These are phyloP conservation scores for Kernera saxatilis DNA, from an alignment of 345 rosid species.

Conservation along the genomic window DNA sequence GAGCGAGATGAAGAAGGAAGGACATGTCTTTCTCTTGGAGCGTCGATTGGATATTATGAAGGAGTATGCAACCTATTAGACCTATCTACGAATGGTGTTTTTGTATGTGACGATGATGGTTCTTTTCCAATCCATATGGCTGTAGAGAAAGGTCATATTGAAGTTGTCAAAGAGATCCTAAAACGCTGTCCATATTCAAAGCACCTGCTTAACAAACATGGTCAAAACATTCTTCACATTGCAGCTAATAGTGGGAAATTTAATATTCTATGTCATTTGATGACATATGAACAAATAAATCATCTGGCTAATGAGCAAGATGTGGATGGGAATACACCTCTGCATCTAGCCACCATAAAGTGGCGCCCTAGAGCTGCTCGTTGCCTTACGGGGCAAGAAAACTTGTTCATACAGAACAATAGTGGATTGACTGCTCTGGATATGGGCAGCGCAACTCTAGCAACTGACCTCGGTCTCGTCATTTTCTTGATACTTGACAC, in stretches of 20 bases:
- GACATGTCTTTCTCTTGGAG: conserved; percentile 12
- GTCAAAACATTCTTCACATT: background rate
- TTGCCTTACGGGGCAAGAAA: background rate
- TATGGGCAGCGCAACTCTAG: background rate
- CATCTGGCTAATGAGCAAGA: background rate
- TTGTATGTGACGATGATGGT: background rate
- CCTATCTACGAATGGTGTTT: background rate
- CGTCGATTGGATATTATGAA: background rate
- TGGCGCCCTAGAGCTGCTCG: background rate
- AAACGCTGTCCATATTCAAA: background rate
- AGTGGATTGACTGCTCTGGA: conserved; percentile 7
- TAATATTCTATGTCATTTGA: background rate
- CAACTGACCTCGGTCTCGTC: background rate
- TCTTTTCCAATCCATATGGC: conserved; percentile 13
- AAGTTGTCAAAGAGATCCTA: background rate
- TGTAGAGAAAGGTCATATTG: background rate
- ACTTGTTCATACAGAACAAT: background rate
- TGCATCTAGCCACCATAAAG: background rate
- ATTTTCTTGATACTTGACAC: background rate
- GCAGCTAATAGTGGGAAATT: background rate
- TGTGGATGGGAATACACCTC: background rate
- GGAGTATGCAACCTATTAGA: background rate
- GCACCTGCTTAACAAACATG: background rate
- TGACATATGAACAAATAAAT: background rate
- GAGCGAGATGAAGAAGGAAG: conserved; percentile 17